A percentile compares a stretch with the other conserved stretches of the same genome.
Evolutionary conservation across 345 rosid species (phyloP).

Genomic region (Pseudoturritis turrita): DNA sequence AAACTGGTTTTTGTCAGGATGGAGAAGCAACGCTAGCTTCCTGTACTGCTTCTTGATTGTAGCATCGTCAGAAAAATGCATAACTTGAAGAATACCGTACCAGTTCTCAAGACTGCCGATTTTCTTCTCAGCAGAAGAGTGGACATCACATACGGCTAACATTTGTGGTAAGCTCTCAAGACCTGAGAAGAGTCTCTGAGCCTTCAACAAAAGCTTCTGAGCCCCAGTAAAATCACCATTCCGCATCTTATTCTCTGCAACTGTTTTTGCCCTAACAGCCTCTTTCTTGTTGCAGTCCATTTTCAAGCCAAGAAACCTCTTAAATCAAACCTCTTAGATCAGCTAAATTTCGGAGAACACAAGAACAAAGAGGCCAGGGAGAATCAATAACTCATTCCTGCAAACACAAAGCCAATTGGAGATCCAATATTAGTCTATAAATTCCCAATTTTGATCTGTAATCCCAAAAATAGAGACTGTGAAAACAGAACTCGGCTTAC

Average conservation of each 20-base stretch:
- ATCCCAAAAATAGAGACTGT: background rate
- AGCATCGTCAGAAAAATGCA: slow-evolving; percentile 44
- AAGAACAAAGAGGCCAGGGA: background rate
- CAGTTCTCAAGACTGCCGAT: slow-evolving; percentile 64
- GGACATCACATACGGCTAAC: slow-evolving; percentile 75
- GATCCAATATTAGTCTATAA: background rate
- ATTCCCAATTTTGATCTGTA: background rate
- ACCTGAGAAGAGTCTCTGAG: slow-evolving; percentile 56
- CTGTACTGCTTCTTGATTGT: slow-evolving; percentile 76
- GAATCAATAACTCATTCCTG: slow-evolving; percentile 1
- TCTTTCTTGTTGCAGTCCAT: slow-evolving; percentile 96
- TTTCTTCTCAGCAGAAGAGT: slow-evolving; percentile 51
- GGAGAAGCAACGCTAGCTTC: slow-evolving; percentile 77
- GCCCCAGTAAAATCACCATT: slow-evolving; percentile 58
- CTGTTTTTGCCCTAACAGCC: slow-evolving; percentile 59
- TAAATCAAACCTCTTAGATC: background rate
- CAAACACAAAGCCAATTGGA: background rate
- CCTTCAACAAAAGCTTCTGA: slow-evolving; percentile 50
- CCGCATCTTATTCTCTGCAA: slow-evolving; percentile 63
- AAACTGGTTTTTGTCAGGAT: slow-evolving; percentile 89
- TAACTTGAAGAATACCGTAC: slow-evolving; percentile 79
- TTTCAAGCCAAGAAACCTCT: background rate
- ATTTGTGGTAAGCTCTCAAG: slow-evolving; percentile 63
- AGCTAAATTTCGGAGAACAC: background rate
- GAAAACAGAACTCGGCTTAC: background rate